phyloP scores from a whole-genome alignment of 202 grass and related monocot genomes.

The Carex arenaria region DNA sequence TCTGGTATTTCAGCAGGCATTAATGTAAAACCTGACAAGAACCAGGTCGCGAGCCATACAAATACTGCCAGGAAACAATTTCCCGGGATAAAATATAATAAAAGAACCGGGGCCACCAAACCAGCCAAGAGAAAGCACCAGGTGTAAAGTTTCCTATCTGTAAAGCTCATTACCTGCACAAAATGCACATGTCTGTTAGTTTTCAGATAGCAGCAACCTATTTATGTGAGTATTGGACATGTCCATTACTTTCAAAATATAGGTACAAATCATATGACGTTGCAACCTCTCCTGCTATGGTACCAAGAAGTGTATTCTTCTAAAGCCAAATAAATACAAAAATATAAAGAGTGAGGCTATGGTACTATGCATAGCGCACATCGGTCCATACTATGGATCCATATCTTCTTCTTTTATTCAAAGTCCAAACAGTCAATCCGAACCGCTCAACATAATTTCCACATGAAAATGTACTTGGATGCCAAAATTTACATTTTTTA shows the following conservation, averaged over 20 bases:
- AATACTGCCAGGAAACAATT: conserved; percentile 48
- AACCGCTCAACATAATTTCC: too few relatives aligned
- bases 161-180: conserved; percentile 88
- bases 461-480: too few relatives aligned
- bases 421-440: too few relatives aligned
- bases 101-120: conserved; percentile 42
- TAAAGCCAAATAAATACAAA: conserved; percentile 12
- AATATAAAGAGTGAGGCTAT: too few relatives aligned
- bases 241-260: background rate
- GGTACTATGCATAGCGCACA: too few relatives aligned
- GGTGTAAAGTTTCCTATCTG: conserved; percentile 80
- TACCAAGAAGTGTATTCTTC: conserved; percentile 2
- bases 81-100: conserved; percentile 45
- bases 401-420: too few relatives aligned
- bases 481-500: too few relatives aligned
- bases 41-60: conserved; percentile 72
- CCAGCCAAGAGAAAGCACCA: conserved; percentile 87
- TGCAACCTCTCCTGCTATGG: background rate
- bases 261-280: background rate
- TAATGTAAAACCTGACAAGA: conserved; percentile 88
- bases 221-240: background rate
- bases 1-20: conserved; percentile 99
- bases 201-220: background rate
- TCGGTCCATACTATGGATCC: too few relatives aligned
- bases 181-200: background rate